A percentile compares a stretch with the other conserved stretches of the same genome.
Evolutionary conservation across 1,284 basidiomycete species (phyloP).

Genomic region (Sparassis latifolia): DNA sequence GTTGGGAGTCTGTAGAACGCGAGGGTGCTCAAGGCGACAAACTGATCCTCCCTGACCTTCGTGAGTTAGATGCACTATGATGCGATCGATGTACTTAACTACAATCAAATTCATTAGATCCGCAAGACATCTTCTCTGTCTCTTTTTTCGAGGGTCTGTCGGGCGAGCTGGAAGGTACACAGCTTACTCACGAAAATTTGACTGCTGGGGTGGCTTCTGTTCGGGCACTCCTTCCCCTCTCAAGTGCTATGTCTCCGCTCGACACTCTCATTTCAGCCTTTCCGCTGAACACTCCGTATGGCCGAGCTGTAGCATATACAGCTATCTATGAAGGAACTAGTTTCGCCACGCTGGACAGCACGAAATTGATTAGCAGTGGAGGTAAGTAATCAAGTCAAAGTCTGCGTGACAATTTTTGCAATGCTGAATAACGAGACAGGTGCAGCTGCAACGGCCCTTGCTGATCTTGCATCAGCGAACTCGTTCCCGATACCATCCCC

Average conservation of each 20-base stretch:
- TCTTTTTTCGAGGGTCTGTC: constrained; percentile 51
- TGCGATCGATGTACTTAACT: no score
- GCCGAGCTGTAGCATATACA: constrained; percentile 67
- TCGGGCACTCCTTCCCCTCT: constrained; percentile 58
- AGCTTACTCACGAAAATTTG: constrained; percentile 71
- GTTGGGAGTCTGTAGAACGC: constrained; percentile 60
- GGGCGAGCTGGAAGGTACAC: constrained; percentile 51
- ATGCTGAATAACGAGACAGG: no score
- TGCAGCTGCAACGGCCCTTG: constrained; percentile 22
- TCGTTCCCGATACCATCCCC: constrained; percentile 58
- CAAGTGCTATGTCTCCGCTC: constrained; percentile 51
- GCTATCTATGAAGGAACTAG: constrained; percentile 67
- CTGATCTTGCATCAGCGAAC: constrained; percentile 41
- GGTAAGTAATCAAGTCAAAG: no score
- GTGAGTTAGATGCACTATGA: no score
- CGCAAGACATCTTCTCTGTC: constrained; percentile 58
- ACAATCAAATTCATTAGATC: constrained; percentile 30
- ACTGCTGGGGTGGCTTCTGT: constrained; percentile 74
- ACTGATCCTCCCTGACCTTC: constrained; percentile 24
- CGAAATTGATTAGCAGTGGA: constrained; percentile 34
- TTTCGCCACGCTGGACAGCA: constrained; percentile 58
- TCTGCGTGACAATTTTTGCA: no score
- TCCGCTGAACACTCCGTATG: constrained; percentile 63
- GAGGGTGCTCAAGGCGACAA: constrained; percentile 46
- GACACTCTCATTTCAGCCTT: constrained; percentile 73